Base-by-base conservation (phyloP, 2,329 filamentous ascomycete species). In the Leptographium radiaticola region DNA sequence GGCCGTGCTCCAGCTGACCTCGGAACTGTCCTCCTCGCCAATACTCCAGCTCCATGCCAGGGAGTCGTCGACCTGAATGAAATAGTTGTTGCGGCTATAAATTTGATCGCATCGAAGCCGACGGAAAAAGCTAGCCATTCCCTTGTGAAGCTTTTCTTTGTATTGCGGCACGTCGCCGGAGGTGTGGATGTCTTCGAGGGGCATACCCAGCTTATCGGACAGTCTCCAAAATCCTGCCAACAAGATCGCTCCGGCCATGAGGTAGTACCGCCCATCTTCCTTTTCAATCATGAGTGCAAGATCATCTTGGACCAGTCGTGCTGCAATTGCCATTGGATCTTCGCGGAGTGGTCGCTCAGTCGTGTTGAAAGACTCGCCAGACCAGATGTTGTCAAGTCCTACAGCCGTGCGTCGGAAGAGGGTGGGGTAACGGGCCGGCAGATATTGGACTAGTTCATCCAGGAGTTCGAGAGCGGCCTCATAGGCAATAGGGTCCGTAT, bases 181-280 rank as follows among this genome's bases (percentile, higher is more conserved):
- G 0, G 83, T 88, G 68, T 94, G 88, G 60, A 95, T 90, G 54
- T 90, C 82, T 0, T 80, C 82, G 8, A 94, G 70, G 1, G 77
- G 74, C 87, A 93, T 90, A 30, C 85, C 84, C 62, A 84, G 80
- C 67, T 95, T 94, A 64, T 94, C 87, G 54, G 80, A 73, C 1
- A 94, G 72, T 3, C 86, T 78, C 88, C 88, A 94, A 73, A 94
- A 94, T 0, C 88, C 88, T 0, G 88, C 77, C 0, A 94, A 75
- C 3, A 93, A 73, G 55, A 93, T 82, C 0, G 84, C 76, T 0
- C 87, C 88, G 0, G 86, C 86, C 1, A 89, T 76, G 0, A 94
- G 77, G 65, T 89, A 88, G 70, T 91, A 91, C 65, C 89, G 80
- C 0, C 87, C 86, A 63, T 94, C 87, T 0, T 74, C 66, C 20